Evolutionary conservation across 2,329 filamentous ascomycete genomes (phyloP).

Genomic region (Clathrospora elynae): DNA sequence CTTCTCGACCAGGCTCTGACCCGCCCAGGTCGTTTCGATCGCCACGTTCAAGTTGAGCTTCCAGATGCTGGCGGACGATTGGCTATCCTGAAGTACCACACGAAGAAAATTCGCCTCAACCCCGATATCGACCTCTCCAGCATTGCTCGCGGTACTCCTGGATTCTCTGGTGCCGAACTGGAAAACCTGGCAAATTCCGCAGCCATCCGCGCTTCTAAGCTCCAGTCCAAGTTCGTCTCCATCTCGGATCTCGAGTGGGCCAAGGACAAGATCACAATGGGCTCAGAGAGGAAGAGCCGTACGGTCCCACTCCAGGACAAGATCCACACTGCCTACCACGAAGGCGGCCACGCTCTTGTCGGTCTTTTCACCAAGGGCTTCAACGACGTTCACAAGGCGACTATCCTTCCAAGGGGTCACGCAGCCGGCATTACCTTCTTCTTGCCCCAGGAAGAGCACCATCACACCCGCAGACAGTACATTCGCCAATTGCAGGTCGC

Average conservation of each 20-base stretch:
- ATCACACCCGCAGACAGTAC: conserved; percentile 79
- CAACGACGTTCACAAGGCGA: conserved; percentile 91
- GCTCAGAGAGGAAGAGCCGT: conserved; percentile 86
- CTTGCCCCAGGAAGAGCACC: conserved; percentile 87
- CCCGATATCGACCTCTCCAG: conserved; percentile 81
- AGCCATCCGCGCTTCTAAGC: conserved; percentile 89
- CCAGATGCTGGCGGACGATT: conserved; percentile 93
- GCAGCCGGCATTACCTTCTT: conserved; percentile 85
- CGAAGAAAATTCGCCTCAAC: conserved; percentile 83
- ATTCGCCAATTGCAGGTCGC: conserved; percentile 77
- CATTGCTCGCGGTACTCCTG: conserved; percentile 84
- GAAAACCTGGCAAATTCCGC: conserved; percentile 98
- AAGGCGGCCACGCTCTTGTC: conserved; percentile 93
- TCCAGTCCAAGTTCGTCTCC: conserved; percentile 74
- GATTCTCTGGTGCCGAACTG: conserved; percentile 92
- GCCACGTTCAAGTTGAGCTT: conserved; percentile 84
- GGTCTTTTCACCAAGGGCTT: conserved; percentile 79
- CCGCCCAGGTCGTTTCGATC: conserved; percentile 92
- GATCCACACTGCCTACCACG: conserved; percentile 92
- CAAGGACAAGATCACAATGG: conserved; percentile 98
- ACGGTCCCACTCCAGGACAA: conserved; percentile 93
- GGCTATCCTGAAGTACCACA: conserved; percentile 90
- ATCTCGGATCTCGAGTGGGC: conserved; percentile 93
- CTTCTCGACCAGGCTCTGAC: conserved; percentile 93
- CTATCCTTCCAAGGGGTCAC: conserved; percentile 88